Conservation (phyloP, 1,139 yeast species). For the Hemisphaericaspora xylofermentans region DNA sequence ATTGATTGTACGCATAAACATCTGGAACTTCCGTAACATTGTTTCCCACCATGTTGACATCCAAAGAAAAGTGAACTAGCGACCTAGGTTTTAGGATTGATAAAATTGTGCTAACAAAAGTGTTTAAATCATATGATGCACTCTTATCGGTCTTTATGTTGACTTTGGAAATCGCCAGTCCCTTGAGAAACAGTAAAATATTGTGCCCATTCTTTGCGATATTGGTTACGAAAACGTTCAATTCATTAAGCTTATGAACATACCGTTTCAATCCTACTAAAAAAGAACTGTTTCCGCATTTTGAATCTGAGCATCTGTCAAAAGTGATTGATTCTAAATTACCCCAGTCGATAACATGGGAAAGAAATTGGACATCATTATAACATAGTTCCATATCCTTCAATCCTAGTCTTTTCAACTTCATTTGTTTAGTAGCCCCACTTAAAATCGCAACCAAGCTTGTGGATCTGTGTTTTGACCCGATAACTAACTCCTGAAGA, state of each 20-base stretch:
- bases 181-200: not conserved
- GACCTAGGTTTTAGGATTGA: not conserved
- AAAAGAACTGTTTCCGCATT: not conserved
- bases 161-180: not conserved
- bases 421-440: not conserved
- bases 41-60: not conserved
- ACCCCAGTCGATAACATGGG: constrained; percentile 3
- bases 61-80: constrained; percentile 2
- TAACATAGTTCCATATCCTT: constrained; percentile 9
- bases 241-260: not conserved
- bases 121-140: not conserved
- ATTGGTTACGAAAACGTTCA: not conserved
- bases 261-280: constrained; percentile 1
- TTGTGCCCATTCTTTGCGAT: not conserved
- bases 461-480: not conserved
- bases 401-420: constrained; percentile 6
- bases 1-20: not conserved
- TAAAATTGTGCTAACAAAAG: not conserved
- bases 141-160: not conserved
- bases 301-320: constrained; percentile 12
- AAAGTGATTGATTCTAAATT: constrained; percentile 9
- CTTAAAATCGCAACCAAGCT: not conserved
- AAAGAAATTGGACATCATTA: not conserved
- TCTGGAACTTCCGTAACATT: not conserved
- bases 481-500: not conserved